These are phyloP conservation scores for Paracorniculantispora psalliotae DNA, from an alignment of 2,329 filamentous ascomycete genomes.

Conservation along the genomic window DNA sequence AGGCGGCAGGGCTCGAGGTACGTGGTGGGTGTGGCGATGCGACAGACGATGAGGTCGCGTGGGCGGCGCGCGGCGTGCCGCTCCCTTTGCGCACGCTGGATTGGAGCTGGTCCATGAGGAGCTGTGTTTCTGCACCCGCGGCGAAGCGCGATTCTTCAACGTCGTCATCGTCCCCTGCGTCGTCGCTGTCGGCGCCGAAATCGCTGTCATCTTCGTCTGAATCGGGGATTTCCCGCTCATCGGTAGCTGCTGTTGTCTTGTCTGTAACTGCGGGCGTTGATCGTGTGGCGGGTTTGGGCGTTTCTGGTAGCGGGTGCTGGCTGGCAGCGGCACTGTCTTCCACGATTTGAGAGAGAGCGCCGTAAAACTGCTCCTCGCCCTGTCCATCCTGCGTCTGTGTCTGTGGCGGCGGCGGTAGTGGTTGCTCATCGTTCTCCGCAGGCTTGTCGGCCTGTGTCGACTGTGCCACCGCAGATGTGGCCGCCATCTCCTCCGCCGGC, in stretches of 20 bases:
- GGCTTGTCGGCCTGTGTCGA: background rate
- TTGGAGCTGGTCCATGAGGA: conserved; percentile 27
- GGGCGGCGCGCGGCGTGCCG: conserved; percentile 1
- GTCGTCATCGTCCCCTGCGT: conserved; percentile 13
- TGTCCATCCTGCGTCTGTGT: conserved; percentile 3
- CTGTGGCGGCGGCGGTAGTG: background rate
- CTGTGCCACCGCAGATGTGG: background rate
- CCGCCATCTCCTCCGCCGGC: conserved; percentile 4
- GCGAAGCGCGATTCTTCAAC: conserved; percentile 19
- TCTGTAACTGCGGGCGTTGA: background rate
- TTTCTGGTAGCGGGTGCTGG: background rate
- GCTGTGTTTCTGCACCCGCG: conserved; percentile 31
- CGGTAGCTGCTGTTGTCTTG: background rate
- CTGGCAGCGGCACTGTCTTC: background rate
- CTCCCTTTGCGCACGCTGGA: conserved; percentile 8
- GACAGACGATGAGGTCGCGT: background rate
- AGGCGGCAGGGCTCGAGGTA: background rate
- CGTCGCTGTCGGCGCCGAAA: conserved; percentile 18
- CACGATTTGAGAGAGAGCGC: background rate
- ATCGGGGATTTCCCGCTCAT: conserved; percentile 41
- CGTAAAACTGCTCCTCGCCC: conserved; percentile 2
- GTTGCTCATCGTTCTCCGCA: background rate
- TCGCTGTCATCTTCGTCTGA: conserved; percentile 40
- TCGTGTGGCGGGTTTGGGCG: background rate
- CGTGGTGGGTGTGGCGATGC: background rate